phyloP scores from a whole-genome alignment of 2,329 filamentous ascomycete species.

The Ceratocystis ficicola region DNA sequence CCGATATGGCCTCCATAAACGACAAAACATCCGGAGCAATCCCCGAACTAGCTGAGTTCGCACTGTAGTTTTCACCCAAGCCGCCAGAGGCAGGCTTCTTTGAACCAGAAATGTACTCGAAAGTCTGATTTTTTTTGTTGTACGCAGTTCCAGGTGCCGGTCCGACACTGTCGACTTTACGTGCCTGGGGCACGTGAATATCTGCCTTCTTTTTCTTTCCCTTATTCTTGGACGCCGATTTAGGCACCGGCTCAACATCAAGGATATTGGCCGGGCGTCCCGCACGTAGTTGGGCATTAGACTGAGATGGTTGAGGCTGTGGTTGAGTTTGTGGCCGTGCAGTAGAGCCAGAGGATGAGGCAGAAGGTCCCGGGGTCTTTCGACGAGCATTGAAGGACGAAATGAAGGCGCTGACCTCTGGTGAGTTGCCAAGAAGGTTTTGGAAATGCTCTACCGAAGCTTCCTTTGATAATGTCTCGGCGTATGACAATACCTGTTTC shows the following conservation, averaged over 20 bases:
- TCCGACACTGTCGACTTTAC: slow-evolving; percentile 51
- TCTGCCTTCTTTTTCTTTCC: slow-evolving; percentile 49
- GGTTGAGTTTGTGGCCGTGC: too few species aligned
- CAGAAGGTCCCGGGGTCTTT: slow-evolving; percentile 32
- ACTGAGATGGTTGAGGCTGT: slow-evolving; percentile 9
- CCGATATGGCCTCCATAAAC: slow-evolving; percentile 5
- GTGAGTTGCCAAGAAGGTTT: slow-evolving; percentile 76
- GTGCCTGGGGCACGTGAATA: slow-evolving; percentile 52
- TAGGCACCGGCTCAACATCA: slow-evolving; percentile 37
- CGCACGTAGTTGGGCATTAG: background rate
- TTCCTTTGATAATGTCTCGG: slow-evolving; percentile 59
- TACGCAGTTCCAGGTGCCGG: slow-evolving; percentile 56
- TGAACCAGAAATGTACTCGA: slow-evolving; percentile 56
- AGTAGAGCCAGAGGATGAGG: slow-evolving; percentile 22
- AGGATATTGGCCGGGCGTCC: slow-evolving; percentile 22
- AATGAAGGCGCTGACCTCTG: slow-evolving; percentile 63
- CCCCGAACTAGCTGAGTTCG: background rate
- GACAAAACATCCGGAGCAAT: slow-evolving; percentile 8
- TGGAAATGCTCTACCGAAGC: slow-evolving; percentile 75
- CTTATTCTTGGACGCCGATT: slow-evolving; percentile 30
- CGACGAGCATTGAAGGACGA: slow-evolving; percentile 65
- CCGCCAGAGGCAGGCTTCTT: slow-evolving; percentile 9
- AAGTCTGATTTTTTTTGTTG: slow-evolving; percentile 55
- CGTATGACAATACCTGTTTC: slow-evolving; percentile 73
- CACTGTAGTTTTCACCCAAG: background rate